phyloP scores from a whole-genome alignment of 345 rosid genomes.

The Lepidium sativum region DNA sequence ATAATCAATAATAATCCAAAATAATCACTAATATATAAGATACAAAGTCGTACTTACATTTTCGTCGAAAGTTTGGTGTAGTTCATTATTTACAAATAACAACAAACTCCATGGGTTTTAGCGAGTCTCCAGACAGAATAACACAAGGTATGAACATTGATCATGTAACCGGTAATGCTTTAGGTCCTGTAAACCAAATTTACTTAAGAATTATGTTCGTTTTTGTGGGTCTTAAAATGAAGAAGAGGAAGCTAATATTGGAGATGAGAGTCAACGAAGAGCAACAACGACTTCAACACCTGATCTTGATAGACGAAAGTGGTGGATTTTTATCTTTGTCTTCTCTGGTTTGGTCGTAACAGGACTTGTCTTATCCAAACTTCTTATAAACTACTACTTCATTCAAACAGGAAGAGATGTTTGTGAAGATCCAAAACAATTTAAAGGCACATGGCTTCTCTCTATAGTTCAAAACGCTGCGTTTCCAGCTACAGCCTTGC shows the following conservation, averaged over 20 bases:
- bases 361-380: conserved; percentile 18
- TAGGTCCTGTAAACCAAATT: background rate
- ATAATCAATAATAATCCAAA: no score
- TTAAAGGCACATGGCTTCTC: conserved; percentile 30
- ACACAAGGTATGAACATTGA: conserved; percentile 4
- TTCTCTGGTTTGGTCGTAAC: conserved; percentile 14
- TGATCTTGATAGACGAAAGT: background rate
- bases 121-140: background rate
- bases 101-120: conserved; percentile 2
- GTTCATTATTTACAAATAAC: background rate
- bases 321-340: conserved; percentile 21
- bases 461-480: conserved; percentile 26
- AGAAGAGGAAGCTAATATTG: background rate
- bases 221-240: background rate
- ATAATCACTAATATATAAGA: no score
- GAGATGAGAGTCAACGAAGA: conserved; percentile 9
- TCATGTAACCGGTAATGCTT: background rate
- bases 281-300: background rate
- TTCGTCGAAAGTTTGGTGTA: no score
- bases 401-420: conserved; percentile 24
- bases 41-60: no score
- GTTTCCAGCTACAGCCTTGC: conserved; percentile 13
- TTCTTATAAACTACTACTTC: conserved; percentile 24
- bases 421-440: conserved; percentile 25
- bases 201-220: background rate